phyloP scores from a whole-genome alignment of 1,284 basidiomycete genomes.

The Phylloporus sp. region DNA sequence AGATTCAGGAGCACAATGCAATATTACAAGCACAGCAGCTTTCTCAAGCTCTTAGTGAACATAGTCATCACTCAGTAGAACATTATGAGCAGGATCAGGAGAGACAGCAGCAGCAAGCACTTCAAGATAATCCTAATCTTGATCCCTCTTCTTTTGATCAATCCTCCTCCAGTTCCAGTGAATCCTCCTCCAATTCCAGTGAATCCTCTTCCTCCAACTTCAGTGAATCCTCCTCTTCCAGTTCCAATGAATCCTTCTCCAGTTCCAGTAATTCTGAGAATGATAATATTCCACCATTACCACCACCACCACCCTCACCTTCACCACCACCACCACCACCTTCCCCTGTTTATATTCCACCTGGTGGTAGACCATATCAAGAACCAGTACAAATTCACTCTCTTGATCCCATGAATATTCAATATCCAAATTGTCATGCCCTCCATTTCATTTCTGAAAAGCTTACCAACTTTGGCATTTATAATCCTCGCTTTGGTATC shows the following conservation, averaged over 20 bases:
- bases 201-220: too few relatives aligned
- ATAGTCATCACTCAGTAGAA: too few relatives aligned
- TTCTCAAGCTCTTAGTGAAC: too few relatives aligned
- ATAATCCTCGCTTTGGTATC: too few relatives aligned
- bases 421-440: slow-evolving; percentile 28
- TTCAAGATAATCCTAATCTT: neutral
- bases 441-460: slow-evolving; percentile 26
- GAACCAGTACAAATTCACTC: too few relatives aligned
- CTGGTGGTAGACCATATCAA: too few relatives aligned
- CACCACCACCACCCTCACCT: neutral
- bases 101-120: neutral
- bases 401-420: too few relatives aligned
- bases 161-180: too few relatives aligned
- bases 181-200: neutral
- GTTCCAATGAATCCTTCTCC: too few relatives aligned
- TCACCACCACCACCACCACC: neutral
- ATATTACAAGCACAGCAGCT: too few relatives aligned
- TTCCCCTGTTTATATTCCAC: neutral
- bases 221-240: too few relatives aligned
- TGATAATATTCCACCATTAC: neutral
- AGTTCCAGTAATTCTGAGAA: neutral
- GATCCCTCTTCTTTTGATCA: too few relatives aligned
- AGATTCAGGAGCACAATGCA: neutral
- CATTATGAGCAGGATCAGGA: slow-evolving; percentile 2
- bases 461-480: slow-evolving; percentile 6